Base-by-base conservation (phyloP, 805 yeast species). In the Helenozyma rhizophorensis region DNA sequence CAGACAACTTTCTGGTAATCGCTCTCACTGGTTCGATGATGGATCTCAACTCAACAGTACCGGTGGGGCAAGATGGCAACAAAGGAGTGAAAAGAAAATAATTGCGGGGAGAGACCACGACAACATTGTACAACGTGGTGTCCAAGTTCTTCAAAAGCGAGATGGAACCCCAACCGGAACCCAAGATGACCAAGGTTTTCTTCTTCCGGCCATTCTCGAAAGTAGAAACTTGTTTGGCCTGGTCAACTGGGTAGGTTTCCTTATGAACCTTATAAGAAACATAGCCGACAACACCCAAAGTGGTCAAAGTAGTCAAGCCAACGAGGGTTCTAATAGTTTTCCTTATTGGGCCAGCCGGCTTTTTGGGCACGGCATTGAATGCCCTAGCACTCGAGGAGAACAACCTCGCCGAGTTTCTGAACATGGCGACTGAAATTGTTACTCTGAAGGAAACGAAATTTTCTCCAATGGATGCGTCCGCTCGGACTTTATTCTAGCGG, bases 81-180 rank as follows among this genome's bases (percentile, higher is more conserved):
- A 89, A 69, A n/a, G 97, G 97, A 37, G 97, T 89, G 73, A 90
- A 89, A 51, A 89, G 70, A 66, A 89, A 88, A 70, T 86, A 90
- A 71, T 89, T 90, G 68, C 97, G 78, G 42, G 97, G 97, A 25
- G 96, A 86, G 28, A 89, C 83, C 36, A 89, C 79, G 30, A 87
- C 78, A 31, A 89, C 96, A 56, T 90, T 86, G 66, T 87, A 89
- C 58, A 81, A 70, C 29, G 89, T 69, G 25, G 96, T 82, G 58
- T 89, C 96, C 58, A 89, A 68, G 54, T 79, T 76, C 66, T 85
- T 86, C 62, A 89, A 72, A 40, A 88, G 65, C 6, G 96, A 80
- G 33, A 89, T 81, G 9, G 95, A 76, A 40, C 96, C 97, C 97
- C 97, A 89, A 34, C 97, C 97, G 14, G 95, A 79, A 41, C 94